Evolutionary conservation across 2,329 filamentous ascomycete species (phyloP).

Genomic region (Alternaria alternata): DNA sequence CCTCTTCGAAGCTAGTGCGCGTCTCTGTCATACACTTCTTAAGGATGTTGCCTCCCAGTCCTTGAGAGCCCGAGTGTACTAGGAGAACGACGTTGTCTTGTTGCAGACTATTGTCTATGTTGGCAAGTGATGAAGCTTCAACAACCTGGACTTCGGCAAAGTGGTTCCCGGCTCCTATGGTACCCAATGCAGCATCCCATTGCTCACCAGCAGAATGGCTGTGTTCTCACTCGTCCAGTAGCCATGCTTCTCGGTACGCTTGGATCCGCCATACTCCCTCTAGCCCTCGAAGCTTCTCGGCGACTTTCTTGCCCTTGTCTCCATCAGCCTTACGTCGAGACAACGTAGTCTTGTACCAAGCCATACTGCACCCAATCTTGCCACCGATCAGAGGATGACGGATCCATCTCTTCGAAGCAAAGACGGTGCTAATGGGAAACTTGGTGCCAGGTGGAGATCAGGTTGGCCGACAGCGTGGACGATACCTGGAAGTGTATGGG

Average conservation of each 20-base stretch:
- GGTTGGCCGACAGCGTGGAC: conserved; percentile 47
- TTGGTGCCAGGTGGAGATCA: conserved; percentile 49
- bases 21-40: conserved; percentile 38
- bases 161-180: conserved; percentile 51
- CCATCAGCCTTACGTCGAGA: conserved; percentile 43
- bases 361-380: conserved; percentile 53
- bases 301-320: conserved; percentile 45
- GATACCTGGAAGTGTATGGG: conserved; percentile 46
- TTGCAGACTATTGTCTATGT: conserved; percentile 21
- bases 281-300: conserved; percentile 46
- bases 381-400: conserved; percentile 51
- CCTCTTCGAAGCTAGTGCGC: conserved; percentile 36
- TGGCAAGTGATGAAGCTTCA: conserved; percentile 28
- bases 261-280: conserved; percentile 47
- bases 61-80: conserved; percentile 50
- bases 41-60: conserved; percentile 47
- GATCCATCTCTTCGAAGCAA: conserved; percentile 46
- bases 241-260: conserved; percentile 40
- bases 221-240: conserved; percentile 23
- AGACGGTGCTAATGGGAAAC: conserved; percentile 51
- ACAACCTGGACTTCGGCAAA: conserved; percentile 53
- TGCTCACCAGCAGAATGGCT: conserved; percentile 38
- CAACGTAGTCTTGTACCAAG: conserved; percentile 49
- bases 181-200: conserved; percentile 47
- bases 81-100: conserved; percentile 48